Evolutionary conservation across 495 filamentous ascomycete species (phyloP), one percentile per base, ranked within the genome.

Genomic region (Aspergillus avenaceus): DNA sequence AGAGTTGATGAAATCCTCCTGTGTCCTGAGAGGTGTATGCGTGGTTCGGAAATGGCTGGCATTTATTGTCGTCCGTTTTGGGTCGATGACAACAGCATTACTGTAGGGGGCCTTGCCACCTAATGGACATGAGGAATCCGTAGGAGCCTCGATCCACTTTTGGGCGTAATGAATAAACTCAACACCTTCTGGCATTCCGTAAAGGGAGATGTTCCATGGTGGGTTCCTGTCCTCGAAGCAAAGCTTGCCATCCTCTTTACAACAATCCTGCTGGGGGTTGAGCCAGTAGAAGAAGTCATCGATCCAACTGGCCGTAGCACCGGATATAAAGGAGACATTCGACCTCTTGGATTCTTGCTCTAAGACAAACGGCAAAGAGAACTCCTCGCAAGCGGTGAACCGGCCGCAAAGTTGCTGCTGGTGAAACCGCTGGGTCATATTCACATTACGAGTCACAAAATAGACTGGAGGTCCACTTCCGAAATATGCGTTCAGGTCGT

Each of bases 251-350:
- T 85, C 70, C 45, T 80, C 77, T 43, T 78, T 69, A 59, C 95
- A 97, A 70, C 95, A 97, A 37, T 78, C 73, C 41, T 88, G 84
- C 47, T 91, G 85, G 0, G 95, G 95, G 56, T 97, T 93, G 12
- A 97, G 75, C 95, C 95, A 98, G 53, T 87, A 82, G 69, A 97
- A 88, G 67, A 88, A 96, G 60, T 98, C 93, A 63, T 98, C 93
- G 24, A 98, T 76, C 93, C 93, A 98, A 63, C 88, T 96, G 16
- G 93, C 93, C 5, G 91, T 84, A 1, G 91, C 83, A n/a, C 90
- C 85, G n/a, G 88, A 75, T 52, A 98, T 87, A 66, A 95, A 97
- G 3, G 91, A 96, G 4, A 90, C 78, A n/a, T 92, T 78, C 0
- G 90, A 77, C 13, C 95, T 80, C 68, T 96, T 97, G 4, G 92